A percentile compares a stretch with the other conserved stretches of the same genome.
phyloP scores from a whole-genome alignment of 2,329 filamentous ascomycete genomes.

The Didymellaceae sp. region DNA sequence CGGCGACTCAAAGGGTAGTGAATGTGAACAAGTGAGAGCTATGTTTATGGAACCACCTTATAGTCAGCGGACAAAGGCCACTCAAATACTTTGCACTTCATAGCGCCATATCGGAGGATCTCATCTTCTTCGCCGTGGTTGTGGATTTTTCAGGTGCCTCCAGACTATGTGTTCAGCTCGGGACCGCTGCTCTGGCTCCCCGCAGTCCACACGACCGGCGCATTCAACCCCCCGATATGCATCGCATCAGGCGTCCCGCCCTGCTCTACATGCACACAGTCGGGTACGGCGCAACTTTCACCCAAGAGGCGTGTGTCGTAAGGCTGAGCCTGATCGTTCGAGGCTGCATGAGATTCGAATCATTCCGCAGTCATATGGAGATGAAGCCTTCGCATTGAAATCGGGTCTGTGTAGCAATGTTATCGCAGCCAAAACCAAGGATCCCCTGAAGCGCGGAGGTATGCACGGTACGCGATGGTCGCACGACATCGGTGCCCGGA shows the following conservation, averaged over 20 bases:
- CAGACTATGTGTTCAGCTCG: no score
- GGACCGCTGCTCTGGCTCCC: no score
- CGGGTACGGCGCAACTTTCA: no score
- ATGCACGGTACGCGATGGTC: neutral
- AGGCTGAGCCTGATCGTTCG: neutral
- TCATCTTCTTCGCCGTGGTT: neutral
- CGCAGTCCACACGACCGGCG: neutral
- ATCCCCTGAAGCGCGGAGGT: constrained; percentile 1
- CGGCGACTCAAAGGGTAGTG: no score
- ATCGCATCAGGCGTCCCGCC: no score
- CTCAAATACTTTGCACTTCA: neutral
- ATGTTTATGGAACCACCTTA: no score
- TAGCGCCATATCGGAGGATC: neutral
- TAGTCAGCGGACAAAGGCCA: neutral
- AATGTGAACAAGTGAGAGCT: no score
- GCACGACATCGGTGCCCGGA: no score
- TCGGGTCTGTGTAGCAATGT: no score
- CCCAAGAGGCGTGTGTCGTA: no score
- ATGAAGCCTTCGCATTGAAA: neutral
- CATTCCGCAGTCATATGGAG: neutral
- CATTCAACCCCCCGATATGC: neutral
- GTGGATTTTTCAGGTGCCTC: neutral
- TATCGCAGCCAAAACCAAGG: no score
- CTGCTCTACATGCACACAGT: no score
- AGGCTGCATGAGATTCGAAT: neutral